A percentile compares a stretch with the other conserved stretches of the same genome.
These are phyloP conservation scores for Blastocystis sp. DNA, from an alignment of 352 stramenopile genomes.

Conservation along the genomic window DNA sequence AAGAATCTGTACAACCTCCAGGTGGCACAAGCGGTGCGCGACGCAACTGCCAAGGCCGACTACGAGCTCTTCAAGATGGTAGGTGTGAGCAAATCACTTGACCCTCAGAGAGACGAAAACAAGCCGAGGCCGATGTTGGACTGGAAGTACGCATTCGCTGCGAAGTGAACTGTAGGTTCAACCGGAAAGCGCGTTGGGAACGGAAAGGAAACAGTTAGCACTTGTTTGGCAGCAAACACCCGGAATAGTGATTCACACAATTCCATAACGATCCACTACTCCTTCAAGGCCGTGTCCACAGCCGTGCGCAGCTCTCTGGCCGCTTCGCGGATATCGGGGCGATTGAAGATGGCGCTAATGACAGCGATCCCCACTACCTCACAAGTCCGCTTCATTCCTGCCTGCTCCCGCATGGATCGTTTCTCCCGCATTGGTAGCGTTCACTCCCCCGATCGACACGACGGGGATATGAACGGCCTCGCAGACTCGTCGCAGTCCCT, in stretches of 20 bases:
- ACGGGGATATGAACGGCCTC: slow-evolving; percentile 38
- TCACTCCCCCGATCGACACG: slow-evolving; percentile 53
- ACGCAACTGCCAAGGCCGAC: background rate
- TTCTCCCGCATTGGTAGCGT: background rate
- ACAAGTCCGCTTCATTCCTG: background rate
- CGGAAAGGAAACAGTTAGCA: slow-evolving; percentile 25
- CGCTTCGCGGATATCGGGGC: background rate
- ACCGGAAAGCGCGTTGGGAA: slow-evolving; percentile 46
- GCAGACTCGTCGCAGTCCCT: slow-evolving; percentile 10
- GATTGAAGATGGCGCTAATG: slow-evolving; percentile 55
- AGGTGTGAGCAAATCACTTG: background rate
- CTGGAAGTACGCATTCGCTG: background rate
- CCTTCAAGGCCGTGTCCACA: slow-evolving; percentile 18
- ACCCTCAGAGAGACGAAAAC: background rate
- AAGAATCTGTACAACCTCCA: background rate
- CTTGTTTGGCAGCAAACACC: background rate
- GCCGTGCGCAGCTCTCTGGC: background rate
- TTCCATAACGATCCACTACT: no score
- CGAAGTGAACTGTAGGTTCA: background rate
- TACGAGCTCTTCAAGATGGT: background rate
- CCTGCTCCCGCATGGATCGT: slow-evolving; percentile 16
- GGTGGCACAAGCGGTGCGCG: background rate
- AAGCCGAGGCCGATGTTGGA: background rate
- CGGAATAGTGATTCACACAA: background rate
- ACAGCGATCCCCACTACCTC: slow-evolving; percentile 48